phyloP scores from a whole-genome alignment of 306 rosid genomes.

The Glycine soja region DNA sequence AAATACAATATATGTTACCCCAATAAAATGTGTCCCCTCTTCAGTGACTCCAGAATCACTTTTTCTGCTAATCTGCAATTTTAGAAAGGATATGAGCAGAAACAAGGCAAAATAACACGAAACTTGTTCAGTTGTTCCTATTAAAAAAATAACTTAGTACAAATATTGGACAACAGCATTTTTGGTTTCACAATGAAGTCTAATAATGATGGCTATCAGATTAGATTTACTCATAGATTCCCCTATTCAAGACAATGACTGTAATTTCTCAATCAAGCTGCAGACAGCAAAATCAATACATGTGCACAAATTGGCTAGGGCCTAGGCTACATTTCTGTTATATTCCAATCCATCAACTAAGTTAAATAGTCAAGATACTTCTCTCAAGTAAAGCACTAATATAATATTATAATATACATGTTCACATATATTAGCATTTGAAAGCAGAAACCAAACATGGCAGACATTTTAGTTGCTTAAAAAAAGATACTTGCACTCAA shows the following conservation, averaged over 20 bases:
- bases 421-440: conserved; percentile 11
- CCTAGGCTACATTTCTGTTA: conserved; percentile 19
- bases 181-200: not conserved
- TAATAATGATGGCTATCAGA: conserved; percentile 29
- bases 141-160: not conserved
- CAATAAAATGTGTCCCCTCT: conserved; percentile 56
- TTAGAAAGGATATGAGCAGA: conserved; percentile 44
- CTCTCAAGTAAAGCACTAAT: conserved; percentile 14
- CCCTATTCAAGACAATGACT: not conserved
- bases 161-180: not conserved
- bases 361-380: conserved; percentile 37
- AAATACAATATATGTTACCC: conserved; percentile 63
- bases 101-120: conserved; percentile 21
- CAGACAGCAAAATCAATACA: not conserved
- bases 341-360: conserved; percentile 7
- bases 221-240: conserved; percentile 2
- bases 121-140: conserved; percentile 19
- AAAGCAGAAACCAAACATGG: conserved; percentile 39
- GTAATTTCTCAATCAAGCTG: conserved; percentile 37
- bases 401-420: conserved; percentile 20
- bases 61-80: conserved; percentile 82
- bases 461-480: conserved; percentile 30
- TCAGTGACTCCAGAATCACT: conserved; percentile 73
- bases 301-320: not conserved
- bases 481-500: conserved; percentile 12